phyloP scores from a whole-genome alignment of 495 filamentous ascomycete genomes.

The Trypethelium eluteriae region DNA sequence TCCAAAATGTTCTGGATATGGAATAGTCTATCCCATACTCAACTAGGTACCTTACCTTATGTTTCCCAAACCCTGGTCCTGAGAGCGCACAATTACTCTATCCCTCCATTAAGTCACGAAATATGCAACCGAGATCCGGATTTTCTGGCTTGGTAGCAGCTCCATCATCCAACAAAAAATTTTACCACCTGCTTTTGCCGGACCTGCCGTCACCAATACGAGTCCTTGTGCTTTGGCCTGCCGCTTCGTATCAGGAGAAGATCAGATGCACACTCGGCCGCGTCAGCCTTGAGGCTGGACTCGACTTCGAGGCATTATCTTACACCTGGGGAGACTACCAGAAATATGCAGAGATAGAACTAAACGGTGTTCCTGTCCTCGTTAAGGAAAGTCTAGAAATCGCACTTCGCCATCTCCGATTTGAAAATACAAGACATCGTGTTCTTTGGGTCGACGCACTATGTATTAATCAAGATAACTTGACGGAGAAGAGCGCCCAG shows the following conservation, averaged over 20 bases:
- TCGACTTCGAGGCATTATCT: slow-evolving; percentile 16
- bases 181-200: neutral
- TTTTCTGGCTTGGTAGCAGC: too few species aligned
- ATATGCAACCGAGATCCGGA: too few species aligned
- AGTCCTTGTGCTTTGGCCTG: neutral
- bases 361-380: slow-evolving; percentile 11
- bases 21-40: too few species aligned
- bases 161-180: too few species aligned
- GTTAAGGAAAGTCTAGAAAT: slow-evolving; percentile 12
- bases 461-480: slow-evolving; percentile 35
- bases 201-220: neutral
- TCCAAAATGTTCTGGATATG: too few species aligned
- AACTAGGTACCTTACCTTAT: too few species aligned
- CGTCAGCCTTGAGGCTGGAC: neutral
- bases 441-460: slow-evolving; percentile 35
- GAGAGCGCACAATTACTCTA: too few species aligned
- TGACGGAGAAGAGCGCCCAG: slow-evolving; percentile 26
- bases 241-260: neutral
- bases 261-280: neutral
- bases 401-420: slow-evolving; percentile 11
- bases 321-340: slow-evolving; percentile 15
- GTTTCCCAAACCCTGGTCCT: too few species aligned
- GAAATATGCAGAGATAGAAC: neutral
- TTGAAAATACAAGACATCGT: neutral
- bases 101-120: too few species aligned